Conservation (phyloP, 129 eudicot genomes). For the Tagetes erecta region DNA sequence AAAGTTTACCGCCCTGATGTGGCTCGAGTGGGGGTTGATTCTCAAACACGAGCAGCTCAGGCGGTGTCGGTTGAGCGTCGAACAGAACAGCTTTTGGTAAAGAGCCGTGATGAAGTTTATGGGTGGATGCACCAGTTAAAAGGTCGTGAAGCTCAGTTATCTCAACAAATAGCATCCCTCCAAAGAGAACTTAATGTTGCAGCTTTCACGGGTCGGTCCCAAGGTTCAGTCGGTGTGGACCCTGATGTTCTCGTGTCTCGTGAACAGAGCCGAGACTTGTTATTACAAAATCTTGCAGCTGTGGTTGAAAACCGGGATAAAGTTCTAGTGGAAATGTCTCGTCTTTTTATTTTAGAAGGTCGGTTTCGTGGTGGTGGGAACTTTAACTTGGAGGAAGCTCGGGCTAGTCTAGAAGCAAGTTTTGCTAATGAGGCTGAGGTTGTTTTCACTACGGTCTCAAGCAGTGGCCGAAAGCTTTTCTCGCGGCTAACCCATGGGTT, state of each 20-base stretch:
- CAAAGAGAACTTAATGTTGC: slow-evolving; percentile 79
- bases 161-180: slow-evolving; percentile 74
- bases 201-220: slow-evolving; percentile 83
- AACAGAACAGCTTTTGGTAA: slow-evolving; percentile 76
- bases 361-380: slow-evolving; percentile 67
- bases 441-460: slow-evolving; percentile 91
- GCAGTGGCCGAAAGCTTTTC: slow-evolving; percentile 90
- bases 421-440: slow-evolving; percentile 99
- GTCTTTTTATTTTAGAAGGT: slow-evolving; percentile 77
- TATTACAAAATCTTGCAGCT: slow-evolving; percentile 88
- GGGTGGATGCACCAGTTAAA: slow-evolving; percentile 87
- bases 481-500: slow-evolving; percentile 94
- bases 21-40: slow-evolving; percentile 97
- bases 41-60: slow-evolving; percentile 96
- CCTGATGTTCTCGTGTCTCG: slow-evolving; percentile 92
- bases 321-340: slow-evolving; percentile 84
- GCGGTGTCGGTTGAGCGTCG: slow-evolving; percentile 99
- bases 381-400: slow-evolving; percentile 93
- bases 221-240: slow-evolving; percentile 95
- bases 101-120: slow-evolving; percentile 72
- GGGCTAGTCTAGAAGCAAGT: slow-evolving; percentile 94
- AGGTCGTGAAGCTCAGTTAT: slow-evolving; percentile 72
- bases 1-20: slow-evolving; percentile 96
- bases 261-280: slow-evolving; percentile 82
- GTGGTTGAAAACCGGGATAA: slow-evolving; percentile 90